Conservation (phyloP, 1,284 basidiomycete species). For the Rhodotorula mucilaginosa region DNA sequence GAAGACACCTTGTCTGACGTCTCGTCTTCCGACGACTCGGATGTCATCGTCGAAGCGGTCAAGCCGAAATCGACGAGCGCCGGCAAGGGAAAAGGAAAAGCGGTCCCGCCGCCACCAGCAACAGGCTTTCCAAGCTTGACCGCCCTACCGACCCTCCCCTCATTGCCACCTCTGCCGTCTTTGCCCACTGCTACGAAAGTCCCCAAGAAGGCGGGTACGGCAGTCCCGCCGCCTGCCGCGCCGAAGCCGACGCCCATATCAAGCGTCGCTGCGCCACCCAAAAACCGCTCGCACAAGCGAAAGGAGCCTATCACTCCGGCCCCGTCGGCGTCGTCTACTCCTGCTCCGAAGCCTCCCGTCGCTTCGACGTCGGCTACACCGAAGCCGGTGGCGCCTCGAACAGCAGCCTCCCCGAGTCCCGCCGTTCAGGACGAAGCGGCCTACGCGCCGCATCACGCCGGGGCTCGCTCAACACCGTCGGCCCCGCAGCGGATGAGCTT, state of each 20-base stretch:
- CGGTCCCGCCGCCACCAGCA: too few relatives aligned
- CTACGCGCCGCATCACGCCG: conserved; percentile 4
- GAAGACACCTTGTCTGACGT: conserved; percentile 14
- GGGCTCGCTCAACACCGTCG: neutral
- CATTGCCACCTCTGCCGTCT: conserved; percentile 13
- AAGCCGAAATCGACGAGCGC: neutral
- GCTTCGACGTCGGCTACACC: neutral
- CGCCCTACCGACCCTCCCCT: conserved; percentile 9
- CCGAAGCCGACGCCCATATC: neutral
- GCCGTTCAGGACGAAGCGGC: neutral
- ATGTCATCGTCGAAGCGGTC: too few relatives aligned
- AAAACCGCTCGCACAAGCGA: neutral
- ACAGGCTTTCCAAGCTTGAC: neutral
- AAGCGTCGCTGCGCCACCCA: neutral
- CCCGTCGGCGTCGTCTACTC: neutral
- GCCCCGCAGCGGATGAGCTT: conserved; percentile 20
- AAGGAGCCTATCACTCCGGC: neutral
- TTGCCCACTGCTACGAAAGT: neutral
- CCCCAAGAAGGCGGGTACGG: neutral
- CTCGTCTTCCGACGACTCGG: neutral
- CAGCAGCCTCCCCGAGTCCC: neutral
- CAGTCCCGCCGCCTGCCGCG: neutral
- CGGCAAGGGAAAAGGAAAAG: neutral
- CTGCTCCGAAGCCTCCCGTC: neutral
- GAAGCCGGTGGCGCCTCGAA: neutral